Evolutionary conservation across 108 stramenopile genomes (phyloP).

Genomic region (Nitzschia palea): DNA sequence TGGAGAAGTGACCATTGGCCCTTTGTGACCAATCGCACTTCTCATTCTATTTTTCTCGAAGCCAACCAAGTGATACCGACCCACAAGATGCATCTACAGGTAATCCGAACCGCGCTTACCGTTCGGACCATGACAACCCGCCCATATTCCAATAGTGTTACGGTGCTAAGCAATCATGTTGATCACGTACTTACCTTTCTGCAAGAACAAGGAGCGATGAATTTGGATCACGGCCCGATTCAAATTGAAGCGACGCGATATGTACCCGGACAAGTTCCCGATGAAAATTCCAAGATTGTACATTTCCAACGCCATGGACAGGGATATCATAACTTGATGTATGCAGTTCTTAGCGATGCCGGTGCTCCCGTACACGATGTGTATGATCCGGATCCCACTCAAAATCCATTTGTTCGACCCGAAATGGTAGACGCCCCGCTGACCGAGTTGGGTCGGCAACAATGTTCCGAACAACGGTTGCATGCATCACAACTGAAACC

Average conservation of each 20-base stretch:
- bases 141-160: neutral
- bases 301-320: slow-evolving; percentile 76
- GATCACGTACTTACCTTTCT: slow-evolving; percentile 1
- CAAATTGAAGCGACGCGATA: neutral
- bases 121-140: no score
- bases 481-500: slow-evolving; percentile 28
- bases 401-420: slow-evolving; percentile 48
- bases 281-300: slow-evolving; percentile 39
- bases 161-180: neutral
- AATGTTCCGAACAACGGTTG: slow-evolving; percentile 31
- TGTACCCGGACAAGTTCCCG: neutral
- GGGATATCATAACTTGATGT: slow-evolving; percentile 65
- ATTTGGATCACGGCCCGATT: neutral
- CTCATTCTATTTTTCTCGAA: no score
- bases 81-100: no score
- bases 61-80: no score
- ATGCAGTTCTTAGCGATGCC: slow-evolving; percentile 21
- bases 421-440: slow-evolving; percentile 63
- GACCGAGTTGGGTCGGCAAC: slow-evolving; percentile 46
- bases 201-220: neutral
- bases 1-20: no score
- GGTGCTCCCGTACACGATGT: slow-evolving; percentile 27
- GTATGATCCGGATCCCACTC: slow-evolving; percentile 46
- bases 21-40: no score
- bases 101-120: no score